Base-by-base conservation (phyloP, 176 grass and related monocot genomes). In the Avena insularis region DNA sequence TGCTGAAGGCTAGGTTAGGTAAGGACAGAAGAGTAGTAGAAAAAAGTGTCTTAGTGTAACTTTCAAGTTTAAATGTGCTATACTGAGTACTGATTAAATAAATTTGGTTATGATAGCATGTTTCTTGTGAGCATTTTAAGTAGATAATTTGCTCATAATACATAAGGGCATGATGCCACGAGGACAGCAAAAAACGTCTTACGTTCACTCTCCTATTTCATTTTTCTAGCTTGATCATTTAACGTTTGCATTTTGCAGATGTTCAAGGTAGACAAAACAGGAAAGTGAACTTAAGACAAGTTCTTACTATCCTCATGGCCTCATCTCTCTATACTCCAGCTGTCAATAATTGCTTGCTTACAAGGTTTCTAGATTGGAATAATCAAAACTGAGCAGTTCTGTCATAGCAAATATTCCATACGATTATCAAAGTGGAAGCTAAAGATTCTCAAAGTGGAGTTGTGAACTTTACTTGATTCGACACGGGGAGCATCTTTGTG, bases 321-420 rank as follows among this genome's bases (percentile, higher is more conserved):
- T 84, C 75, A 61, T 75, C 38, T 60, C 73, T 60, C 51, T 53
- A 53, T 33, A 46, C 13, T 60, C 36, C 77, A 61, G 49, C 3
- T 74, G 15, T 46, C 3, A 15, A 74, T 60, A 11, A 15, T 9
- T 72, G 5, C 9, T 74, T 33, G 68, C 21, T 31, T 66, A 11
- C 16, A n/a, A 74, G 12, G 40, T 74, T 33, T 57, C 54, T 8
- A 51, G 46, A 66, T 49, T 67, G 29, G 16, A 17, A 58, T 12
- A 19, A 72, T 43, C n/a, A 73, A 81, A 51, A n/a, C 3, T 48
- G n/a, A 60, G 21, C 11, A 46, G 15, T 73, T 83, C 5, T 11
- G 3, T 46, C 9, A 40, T 29, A 83, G 4, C 2, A 35, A 11
- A 33, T 56, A 36, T 77, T 60, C 36, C 23, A 47, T 46, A 43